phyloP scores from a whole-genome alignment of 108 stramenopile species.

The Phaeodactylum tricornutum region DNA sequence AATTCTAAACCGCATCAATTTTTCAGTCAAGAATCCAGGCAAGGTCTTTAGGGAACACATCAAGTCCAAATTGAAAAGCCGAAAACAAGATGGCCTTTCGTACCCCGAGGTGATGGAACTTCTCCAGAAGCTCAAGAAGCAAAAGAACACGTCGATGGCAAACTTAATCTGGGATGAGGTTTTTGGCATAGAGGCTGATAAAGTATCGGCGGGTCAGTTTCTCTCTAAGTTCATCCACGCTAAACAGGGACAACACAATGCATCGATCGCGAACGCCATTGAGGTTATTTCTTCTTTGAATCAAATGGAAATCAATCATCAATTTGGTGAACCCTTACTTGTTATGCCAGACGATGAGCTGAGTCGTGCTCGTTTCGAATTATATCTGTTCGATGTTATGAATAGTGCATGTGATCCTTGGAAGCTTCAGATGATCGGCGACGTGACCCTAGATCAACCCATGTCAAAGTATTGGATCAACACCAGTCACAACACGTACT shows the following conservation, averaged over 20 bases:
- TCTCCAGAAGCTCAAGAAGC: conserved; percentile 24
- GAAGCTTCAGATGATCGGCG: conserved; percentile 13
- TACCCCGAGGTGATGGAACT: conserved; percentile 40
- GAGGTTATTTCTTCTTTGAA: conserved; percentile 34
- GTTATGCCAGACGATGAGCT: conserved; percentile 14
- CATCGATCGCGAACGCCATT: conserved; percentile 37
- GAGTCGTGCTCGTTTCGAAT: conserved; percentile 38
- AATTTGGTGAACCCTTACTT: too few species aligned
- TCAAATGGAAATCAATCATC: conserved; percentile 28
- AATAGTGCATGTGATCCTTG: conserved; percentile 64
- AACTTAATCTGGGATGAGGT: conserved; percentile 29
- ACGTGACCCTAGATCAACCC: conserved; percentile 37
- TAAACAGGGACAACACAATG: conserved; percentile 37
- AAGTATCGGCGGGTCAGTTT: conserved; percentile 39
- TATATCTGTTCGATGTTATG: conserved; percentile 30
- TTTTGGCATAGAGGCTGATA: conserved; percentile 28
- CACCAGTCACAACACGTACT: conserved; percentile 94
- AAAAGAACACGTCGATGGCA: conserved; percentile 6
- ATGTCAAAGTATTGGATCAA: conserved; percentile 90
- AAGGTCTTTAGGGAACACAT: conserved; percentile 19
- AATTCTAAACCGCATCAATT: conserved; percentile 53
- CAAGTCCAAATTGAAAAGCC: conserved; percentile 1
- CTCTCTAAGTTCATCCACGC: conserved; percentile 31
- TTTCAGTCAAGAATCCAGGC: conserved; percentile 12
- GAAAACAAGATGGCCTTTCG: conserved; percentile 12